Evolutionary conservation across 1,284 basidiomycete species (phyloP).

Genomic region (Ceratobasidium papillatum): DNA sequence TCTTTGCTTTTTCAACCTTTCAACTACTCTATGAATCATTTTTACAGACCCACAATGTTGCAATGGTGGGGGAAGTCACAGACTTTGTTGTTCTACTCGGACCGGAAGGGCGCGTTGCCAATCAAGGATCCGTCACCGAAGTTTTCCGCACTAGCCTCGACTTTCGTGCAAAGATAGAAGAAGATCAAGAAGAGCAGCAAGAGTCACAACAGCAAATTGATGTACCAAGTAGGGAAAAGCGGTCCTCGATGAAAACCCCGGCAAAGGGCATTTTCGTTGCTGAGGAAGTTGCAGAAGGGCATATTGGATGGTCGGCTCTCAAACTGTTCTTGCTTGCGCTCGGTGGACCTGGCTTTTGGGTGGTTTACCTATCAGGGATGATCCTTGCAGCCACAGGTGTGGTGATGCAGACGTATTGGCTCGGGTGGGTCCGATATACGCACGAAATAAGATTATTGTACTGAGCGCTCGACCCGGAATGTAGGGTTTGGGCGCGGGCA

Average conservation of each 20-base stretch:
- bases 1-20: background rate
- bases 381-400: constrained; percentile 20
- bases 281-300: constrained; percentile 68
- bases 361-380: constrained; percentile 29
- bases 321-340: constrained; percentile 48
- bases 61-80: constrained; percentile 53
- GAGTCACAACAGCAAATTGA: constrained; percentile 39
- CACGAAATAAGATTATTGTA: background rate
- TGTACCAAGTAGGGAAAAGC: constrained; percentile 15
- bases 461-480: background rate
- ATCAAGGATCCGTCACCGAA: constrained; percentile 59
- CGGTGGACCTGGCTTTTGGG: constrained; percentile 56
- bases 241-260: constrained; percentile 42
- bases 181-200: constrained; percentile 51
- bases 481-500: constrained; percentile 52
- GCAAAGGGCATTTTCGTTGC: constrained; percentile 63
- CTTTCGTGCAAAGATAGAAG: constrained; percentile 42
- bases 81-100: constrained; percentile 53
- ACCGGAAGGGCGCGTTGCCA: constrained; percentile 60
- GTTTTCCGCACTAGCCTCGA: constrained; percentile 53
- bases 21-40: background rate
- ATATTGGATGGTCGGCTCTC: constrained; percentile 60
- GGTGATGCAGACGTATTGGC: constrained; percentile 46
- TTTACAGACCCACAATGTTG: constrained; percentile 52
- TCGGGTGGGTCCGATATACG: constrained; percentile 40